phyloP scores from a whole-genome alignment of 139 green algal species.

The Choricystis sp. region DNA sequence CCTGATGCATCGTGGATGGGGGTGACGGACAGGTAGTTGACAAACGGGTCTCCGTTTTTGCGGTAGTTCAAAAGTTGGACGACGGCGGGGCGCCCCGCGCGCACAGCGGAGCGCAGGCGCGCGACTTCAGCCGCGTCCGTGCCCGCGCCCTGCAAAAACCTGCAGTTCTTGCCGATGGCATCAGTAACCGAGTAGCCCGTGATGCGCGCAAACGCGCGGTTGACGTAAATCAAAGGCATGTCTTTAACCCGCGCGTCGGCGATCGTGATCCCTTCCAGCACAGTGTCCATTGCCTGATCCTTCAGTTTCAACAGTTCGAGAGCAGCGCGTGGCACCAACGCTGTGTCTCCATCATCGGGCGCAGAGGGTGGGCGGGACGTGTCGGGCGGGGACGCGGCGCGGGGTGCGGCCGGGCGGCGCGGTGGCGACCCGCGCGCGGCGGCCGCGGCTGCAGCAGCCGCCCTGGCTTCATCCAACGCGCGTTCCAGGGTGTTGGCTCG shows the following conservation, averaged over 20 bases:
- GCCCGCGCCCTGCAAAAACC: constrained; percentile 33
- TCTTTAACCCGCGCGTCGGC: constrained; percentile 50
- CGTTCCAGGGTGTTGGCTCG: too few species aligned
- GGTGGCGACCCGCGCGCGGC: too few species aligned
- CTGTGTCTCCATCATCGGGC: constrained; percentile 8
- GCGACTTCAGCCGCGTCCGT: constrained; percentile 18
- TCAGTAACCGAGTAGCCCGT: constrained; percentile 53
- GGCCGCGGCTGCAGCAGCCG: too few species aligned
- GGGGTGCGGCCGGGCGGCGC: too few species aligned
- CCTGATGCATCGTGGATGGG: constrained; percentile 40
- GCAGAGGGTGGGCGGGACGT: too few species aligned
- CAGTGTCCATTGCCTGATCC: constrained; percentile 49
- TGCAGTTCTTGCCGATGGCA: constrained; percentile 41
- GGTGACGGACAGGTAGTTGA: constrained; percentile 62
- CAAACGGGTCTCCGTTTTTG: constrained; percentile 44
- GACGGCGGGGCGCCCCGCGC: constrained; percentile 22
- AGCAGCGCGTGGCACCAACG: constrained; percentile 27
- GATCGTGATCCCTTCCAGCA: constrained; percentile 66
- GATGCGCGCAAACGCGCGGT: constrained; percentile 56
- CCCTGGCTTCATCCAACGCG: too few species aligned
- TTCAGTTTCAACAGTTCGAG: constrained; percentile 57
- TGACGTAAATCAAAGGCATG: constrained; percentile 71
- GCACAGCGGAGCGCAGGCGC: constrained; percentile 25
- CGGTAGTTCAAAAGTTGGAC: constrained; percentile 50
- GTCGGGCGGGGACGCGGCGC: too few species aligned